Evolutionary conservation across 2,329 filamentous ascomycete species (phyloP).

Genomic region (Venturia nashicola): DNA sequence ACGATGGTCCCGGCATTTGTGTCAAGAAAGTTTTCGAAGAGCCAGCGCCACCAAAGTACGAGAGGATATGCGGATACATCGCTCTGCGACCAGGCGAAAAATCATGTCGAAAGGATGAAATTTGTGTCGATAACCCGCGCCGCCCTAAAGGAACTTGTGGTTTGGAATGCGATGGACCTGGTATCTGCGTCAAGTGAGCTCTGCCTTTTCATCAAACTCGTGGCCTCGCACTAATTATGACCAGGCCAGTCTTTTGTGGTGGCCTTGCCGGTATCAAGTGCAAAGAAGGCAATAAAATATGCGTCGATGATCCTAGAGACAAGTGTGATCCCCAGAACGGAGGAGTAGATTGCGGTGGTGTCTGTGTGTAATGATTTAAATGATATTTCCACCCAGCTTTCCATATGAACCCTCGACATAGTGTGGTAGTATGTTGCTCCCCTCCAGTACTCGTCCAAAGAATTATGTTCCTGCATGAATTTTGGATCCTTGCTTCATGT

Average conservation of each 20-base stretch:
- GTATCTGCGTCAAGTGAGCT: slow-evolving; percentile 20
- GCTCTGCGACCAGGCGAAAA: background rate
- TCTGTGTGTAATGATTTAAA: slow-evolving; percentile 22
- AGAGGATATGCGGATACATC: background rate
- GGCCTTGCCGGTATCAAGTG: slow-evolving; percentile 28
- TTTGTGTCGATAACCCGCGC: slow-evolving; percentile 22
- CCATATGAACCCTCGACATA: too few relatives aligned
- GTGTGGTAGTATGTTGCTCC: too few relatives aligned
- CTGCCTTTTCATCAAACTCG: background rate
- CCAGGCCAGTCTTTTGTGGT: slow-evolving; percentile 22
- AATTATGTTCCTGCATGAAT: too few relatives aligned
- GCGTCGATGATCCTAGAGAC: slow-evolving; percentile 32
- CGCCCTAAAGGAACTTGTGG: slow-evolving; percentile 18
- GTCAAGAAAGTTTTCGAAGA: background rate
- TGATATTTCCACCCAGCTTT: too few relatives aligned
- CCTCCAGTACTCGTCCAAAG: too few relatives aligned
- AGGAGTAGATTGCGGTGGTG: slow-evolving; percentile 30
- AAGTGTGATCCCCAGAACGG: slow-evolving; percentile 27
- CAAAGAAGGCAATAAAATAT: slow-evolving; percentile 15
- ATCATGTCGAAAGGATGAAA: background rate
- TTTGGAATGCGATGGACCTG: slow-evolving; percentile 19
- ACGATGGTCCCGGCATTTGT: background rate
- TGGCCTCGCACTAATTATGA: background rate
- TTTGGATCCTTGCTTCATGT: too few relatives aligned
- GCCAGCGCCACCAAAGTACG: slow-evolving; percentile 8